phyloP scores from a whole-genome alignment of 78 protist genomes.

The Chrysochromulina parva region DNA sequence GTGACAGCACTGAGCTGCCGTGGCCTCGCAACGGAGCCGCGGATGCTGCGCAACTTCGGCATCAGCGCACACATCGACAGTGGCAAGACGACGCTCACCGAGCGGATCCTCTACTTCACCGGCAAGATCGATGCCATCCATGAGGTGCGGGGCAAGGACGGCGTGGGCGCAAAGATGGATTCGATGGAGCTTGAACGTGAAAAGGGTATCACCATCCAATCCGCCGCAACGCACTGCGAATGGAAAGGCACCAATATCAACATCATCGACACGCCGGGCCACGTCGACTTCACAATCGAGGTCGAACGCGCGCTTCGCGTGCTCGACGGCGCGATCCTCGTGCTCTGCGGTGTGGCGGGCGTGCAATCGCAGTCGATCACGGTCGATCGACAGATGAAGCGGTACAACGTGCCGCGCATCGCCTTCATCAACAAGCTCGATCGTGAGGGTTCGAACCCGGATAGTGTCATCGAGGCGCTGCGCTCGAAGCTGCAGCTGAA shows the following conservation, averaged over 20 bases:
- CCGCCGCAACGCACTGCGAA: slow-evolving; percentile 91
- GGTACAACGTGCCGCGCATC: slow-evolving; percentile 88
- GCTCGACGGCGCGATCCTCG: slow-evolving; percentile 65
- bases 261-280: slow-evolving; percentile 97
- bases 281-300: slow-evolving; percentile 98
- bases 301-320: slow-evolving; percentile 75
- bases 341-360: slow-evolving; percentile 92
- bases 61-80: slow-evolving; percentile 81
- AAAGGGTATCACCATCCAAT: slow-evolving; percentile 96
- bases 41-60: slow-evolving; percentile 83
- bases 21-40: too few relatives aligned
- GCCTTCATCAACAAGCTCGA: slow-evolving; percentile 93
- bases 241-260: slow-evolving; percentile 90
- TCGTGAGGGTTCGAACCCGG: slow-evolving; percentile 64
- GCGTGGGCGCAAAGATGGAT: slow-evolving; percentile 96
- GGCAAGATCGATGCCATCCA: slow-evolving; percentile 60
- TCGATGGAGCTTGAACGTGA: slow-evolving; percentile 84
- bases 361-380: slow-evolving; percentile 91
- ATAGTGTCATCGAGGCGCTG: slow-evolving; percentile 51
- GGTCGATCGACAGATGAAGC: slow-evolving; percentile 74
- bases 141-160: slow-evolving; percentile 87
- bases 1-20: too few relatives aligned
- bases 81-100: slow-evolving; percentile 96
- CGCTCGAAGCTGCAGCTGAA: slow-evolving; percentile 78
- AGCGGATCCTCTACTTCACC: slow-evolving; percentile 91